These are phyloP conservation scores for Fusarium globosum DNA, from an alignment of 2,329 filamentous ascomycete species.

Conservation along the genomic window DNA sequence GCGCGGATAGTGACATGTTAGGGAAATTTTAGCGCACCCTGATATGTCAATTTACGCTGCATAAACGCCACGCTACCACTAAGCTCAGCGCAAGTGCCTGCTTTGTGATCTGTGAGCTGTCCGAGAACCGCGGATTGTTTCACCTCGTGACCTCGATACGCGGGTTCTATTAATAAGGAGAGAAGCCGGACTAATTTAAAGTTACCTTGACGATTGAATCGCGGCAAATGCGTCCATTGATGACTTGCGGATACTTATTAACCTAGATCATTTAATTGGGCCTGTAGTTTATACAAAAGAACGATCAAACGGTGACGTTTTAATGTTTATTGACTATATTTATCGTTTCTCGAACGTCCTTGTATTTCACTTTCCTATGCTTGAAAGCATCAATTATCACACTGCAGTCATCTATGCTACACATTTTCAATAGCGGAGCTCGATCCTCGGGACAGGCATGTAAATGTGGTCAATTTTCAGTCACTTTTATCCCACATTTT, in stretches of 20 bases:
- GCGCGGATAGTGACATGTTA: neutral
- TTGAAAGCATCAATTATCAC: fast-evolving
- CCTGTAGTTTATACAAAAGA: neutral
- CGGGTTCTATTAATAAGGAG: neutral
- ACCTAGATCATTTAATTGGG: neutral
- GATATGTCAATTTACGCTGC: neutral
- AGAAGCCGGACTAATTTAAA: neutral
- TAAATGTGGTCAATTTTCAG: neutral
- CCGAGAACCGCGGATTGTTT: neutral
- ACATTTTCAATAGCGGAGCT: fast-evolving
- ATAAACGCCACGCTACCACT: neutral
- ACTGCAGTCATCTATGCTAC: neutral
- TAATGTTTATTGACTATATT: fast-evolving
- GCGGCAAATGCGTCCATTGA: neutral
- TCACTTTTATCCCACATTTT: fast-evolving
- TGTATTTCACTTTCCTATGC: fast-evolving
- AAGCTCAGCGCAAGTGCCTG: neutral
- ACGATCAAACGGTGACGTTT: neutral
- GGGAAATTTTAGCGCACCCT: neutral
- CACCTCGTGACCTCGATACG: neutral
- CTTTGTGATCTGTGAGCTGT: neutral
- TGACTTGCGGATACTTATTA: neutral
- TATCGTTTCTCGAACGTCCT: neutral
- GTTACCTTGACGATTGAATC: fast-evolving
- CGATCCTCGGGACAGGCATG: fast-evolving